phyloP scores from a whole-genome alignment of 257 asterid genomes.

The Nyctanthes arbortristis region DNA sequence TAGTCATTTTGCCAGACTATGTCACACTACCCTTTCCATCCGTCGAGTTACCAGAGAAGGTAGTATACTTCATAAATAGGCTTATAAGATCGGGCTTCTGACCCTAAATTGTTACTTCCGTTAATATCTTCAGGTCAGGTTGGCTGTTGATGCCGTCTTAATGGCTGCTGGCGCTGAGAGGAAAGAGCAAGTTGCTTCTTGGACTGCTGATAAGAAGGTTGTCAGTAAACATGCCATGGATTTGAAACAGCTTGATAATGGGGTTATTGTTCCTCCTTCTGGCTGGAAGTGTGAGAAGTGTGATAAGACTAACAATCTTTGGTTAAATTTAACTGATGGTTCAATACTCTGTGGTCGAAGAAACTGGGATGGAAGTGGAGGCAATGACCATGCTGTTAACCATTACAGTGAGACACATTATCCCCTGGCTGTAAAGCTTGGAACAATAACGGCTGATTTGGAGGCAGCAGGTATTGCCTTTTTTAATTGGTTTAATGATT shows the following conservation, averaged over 20 bases:
- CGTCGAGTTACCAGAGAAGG: conserved; percentile 94
- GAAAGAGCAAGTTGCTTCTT: conserved; percentile 85
- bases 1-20: conserved; percentile 74
- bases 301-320: conserved; percentile 89
- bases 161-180: conserved; percentile 84
- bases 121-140: conserved; percentile 65
- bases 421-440: conserved; percentile 98
- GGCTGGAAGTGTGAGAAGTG: conserved; percentile 95
- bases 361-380: conserved; percentile 95
- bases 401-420: conserved; percentile 61
- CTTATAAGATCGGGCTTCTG: too few species aligned
- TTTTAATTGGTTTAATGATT: conserved; percentile 15
- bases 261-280: conserved; percentile 74
- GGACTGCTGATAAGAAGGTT: conserved; percentile 83
- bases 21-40: conserved; percentile 86
- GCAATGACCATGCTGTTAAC: conserved; percentile 88
- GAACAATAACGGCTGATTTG: conserved; percentile 86
- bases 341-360: conserved; percentile 84
- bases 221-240: conserved; percentile 75
- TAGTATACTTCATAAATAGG: too few species aligned
- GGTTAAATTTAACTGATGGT: conserved; percentile 95
- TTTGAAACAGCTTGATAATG: conserved; percentile 81
- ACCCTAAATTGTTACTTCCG: conserved; percentile 10
- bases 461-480: conserved; percentile 84
- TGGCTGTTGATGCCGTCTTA: conserved; percentile 83